Conservation (phyloP, 2,329 filamentous ascomycete species). For the Magnaporthiopsis rhizophila region DNA sequence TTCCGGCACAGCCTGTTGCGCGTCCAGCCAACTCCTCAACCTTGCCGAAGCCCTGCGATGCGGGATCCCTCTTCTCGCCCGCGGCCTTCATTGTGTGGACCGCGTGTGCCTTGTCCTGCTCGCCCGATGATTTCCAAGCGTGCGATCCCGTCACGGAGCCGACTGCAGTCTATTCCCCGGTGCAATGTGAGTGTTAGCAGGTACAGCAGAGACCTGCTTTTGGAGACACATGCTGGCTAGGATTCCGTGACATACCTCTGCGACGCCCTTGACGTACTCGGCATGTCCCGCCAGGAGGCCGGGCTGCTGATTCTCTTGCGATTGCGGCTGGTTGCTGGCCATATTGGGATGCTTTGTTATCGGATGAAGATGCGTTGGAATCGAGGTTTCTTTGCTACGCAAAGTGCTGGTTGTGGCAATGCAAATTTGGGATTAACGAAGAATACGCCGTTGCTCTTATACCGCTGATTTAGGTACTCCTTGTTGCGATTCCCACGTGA, state of each 20-base stretch:
- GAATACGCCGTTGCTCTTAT: neutral
- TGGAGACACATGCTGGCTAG: neutral
- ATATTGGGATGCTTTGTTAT: slow-evolving; percentile 8
- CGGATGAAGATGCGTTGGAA: neutral
- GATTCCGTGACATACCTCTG: slow-evolving; percentile 41
- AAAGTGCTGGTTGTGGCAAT: too few species aligned
- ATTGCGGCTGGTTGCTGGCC: slow-evolving; percentile 17
- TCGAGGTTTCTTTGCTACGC: neutral
- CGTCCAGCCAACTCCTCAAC: slow-evolving; percentile 58
- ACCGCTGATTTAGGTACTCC: neutral
- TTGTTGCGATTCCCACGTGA: neutral
- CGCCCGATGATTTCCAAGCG: slow-evolving; percentile 56
- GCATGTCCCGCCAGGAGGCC: slow-evolving; percentile 56
- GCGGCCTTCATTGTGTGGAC: slow-evolving; percentile 56
- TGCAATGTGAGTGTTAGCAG: neutral
- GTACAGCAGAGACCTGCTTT: neutral
- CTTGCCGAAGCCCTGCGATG: slow-evolving; percentile 49
- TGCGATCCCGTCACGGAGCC: slow-evolving; percentile 54
- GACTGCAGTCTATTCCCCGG: slow-evolving; percentile 40
- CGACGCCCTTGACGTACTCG: slow-evolving; percentile 61
- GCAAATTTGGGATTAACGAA: neutral
- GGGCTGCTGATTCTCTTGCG: slow-evolving; percentile 33
- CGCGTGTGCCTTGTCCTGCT: slow-evolving; percentile 55
- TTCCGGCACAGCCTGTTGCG: slow-evolving; percentile 59
- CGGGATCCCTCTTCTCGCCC: slow-evolving; percentile 44